phyloP scores from a whole-genome alignment of 495 filamentous ascomycete species.

The Aspergillus bridgeri region DNA sequence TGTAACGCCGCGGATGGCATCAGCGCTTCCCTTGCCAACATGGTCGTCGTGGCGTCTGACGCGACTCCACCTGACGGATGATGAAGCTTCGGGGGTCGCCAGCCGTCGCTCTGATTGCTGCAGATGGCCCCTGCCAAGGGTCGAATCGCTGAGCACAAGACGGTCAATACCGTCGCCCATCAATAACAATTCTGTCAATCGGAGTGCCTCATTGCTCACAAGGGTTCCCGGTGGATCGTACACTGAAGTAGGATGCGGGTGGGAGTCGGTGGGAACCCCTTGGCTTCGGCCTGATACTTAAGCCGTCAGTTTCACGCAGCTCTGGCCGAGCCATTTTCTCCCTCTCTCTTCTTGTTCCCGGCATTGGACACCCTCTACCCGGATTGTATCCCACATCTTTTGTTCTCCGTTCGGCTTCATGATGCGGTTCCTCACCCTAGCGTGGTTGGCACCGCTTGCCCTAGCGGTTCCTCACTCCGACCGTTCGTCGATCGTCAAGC shows the following conservation, averaged over 20 bases:
- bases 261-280: not conserved
- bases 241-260: not conserved
- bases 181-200: not conserved
- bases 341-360: not conserved
- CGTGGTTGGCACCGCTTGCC: not conserved
- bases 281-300: not conserved
- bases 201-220: not conserved
- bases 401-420: not conserved
- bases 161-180: not conserved
- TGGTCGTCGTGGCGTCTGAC: not conserved
- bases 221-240: not conserved
- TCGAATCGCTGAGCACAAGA: not conserved
- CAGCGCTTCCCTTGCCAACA: not conserved
- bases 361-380: not conserved
- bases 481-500: not conserved
- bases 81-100: not conserved
- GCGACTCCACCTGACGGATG: not conserved
- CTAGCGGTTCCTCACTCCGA: not conserved
- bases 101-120: not conserved
- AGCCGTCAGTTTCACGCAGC: not conserved
- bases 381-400: not conserved
- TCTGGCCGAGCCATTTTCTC: not conserved
- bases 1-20: not conserved
- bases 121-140: not conserved
- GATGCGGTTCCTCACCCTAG: not conserved